These are phyloP conservation scores for Solanum hybrid DNA, from an alignment of 305 asterid genomes.

Conservation along the genomic window DNA sequence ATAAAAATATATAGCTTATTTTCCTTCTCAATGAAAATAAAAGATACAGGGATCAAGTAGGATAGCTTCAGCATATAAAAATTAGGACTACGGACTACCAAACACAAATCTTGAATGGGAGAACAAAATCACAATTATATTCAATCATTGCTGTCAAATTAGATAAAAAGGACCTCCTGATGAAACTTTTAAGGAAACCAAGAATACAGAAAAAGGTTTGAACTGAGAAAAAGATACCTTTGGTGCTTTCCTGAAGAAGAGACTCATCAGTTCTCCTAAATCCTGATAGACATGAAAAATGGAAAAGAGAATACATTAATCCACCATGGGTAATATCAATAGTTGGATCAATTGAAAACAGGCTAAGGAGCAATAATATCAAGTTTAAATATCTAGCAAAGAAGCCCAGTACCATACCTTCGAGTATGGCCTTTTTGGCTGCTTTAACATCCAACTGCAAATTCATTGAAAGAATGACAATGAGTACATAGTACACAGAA, in stretches of 20 bases:
- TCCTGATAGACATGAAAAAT: constrained; percentile 27
- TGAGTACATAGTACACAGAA: neutral
- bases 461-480: constrained; percentile 6
- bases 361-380: neutral
- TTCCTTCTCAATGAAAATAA: neutral
- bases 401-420: constrained; percentile 32
- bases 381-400: neutral
- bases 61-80: neutral
- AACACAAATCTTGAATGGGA: neutral
- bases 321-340: neutral
- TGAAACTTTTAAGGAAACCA: constrained; percentile 13
- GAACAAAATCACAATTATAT: neutral
- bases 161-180: neutral
- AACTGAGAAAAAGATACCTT: constrained; percentile 33
- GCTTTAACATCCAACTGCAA: constrained; percentile 77
- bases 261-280: constrained; percentile 69
- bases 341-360: neutral
- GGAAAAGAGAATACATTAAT: neutral
- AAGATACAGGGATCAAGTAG: neutral
- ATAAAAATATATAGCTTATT: too few species aligned
- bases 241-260: constrained; percentile 62
- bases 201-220: neutral
- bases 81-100: neutral
- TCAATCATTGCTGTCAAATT: neutral
- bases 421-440: constrained; percentile 71